phyloP scores from a whole-genome alignment of 192 early-diverging fungal genomes.

The Ambispora gerdemannii region DNA sequence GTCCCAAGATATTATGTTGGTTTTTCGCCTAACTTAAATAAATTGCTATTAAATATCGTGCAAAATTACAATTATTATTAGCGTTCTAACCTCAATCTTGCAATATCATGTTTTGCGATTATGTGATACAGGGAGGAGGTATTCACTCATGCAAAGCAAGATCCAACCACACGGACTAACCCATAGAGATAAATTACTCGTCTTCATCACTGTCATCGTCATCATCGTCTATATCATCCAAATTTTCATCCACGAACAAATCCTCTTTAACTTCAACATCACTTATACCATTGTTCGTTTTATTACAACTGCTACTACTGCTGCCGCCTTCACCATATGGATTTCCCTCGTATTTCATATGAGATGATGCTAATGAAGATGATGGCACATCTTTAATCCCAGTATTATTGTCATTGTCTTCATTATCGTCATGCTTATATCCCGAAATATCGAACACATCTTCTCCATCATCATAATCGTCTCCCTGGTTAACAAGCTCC shows the following conservation, averaged over 20 bases:
- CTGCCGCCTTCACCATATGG: conserved; percentile 9
- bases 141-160: too few species aligned
- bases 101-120: too few species aligned
- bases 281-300: conserved; percentile 29
- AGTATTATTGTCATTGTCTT: conserved; percentile 42
- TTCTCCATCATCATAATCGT: conserved; percentile 72
- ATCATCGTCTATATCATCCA: conserved; percentile 65
- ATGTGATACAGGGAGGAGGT: too few species aligned
- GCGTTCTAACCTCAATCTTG: too few species aligned
- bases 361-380: conserved; percentile 10
- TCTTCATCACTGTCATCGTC: conserved; percentile 33
- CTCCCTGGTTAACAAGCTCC: conserved; percentile 68
- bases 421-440: conserved; percentile 66
- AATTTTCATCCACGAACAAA: conserved; percentile 62
- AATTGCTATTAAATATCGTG: too few species aligned
- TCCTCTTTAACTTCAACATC: conserved; percentile 52
- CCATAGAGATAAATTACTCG: too few species aligned
- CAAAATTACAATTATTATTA: too few species aligned
- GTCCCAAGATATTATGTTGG: too few species aligned
- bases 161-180: too few species aligned
- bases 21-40: too few species aligned
- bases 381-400: conserved; percentile 34
- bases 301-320: not conserved
- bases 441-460: conserved; percentile 79
- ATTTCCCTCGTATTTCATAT: not conserved